Evolutionary conservation across 2,329 filamentous ascomycete species (phyloP), one percentile per base, ranked within the genome.

Genomic region (Epichloe hybrida): DNA sequence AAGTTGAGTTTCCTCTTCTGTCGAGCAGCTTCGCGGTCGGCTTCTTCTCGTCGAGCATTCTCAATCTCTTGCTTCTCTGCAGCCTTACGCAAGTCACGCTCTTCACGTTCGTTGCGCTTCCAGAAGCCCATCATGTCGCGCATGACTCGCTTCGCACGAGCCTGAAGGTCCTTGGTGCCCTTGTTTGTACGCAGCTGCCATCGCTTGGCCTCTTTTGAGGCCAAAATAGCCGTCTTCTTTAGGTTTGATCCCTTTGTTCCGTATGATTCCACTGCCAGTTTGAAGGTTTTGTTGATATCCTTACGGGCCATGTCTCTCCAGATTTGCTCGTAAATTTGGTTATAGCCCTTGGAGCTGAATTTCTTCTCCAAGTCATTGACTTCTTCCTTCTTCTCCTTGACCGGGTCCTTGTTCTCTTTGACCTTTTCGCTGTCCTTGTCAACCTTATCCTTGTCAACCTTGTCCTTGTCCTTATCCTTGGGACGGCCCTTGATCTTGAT

Each of bases 1-100:
- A 98, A 98, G 71, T 98, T 97, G 66, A 98, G 86, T 73, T 98
- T 98, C 61, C 93, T 83, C 79, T 95, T 95, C 72, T 98, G 93
- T 56, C 93, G 81, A 59, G 95, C 95, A 15, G 93, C 89, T 77
- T 98, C 93, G 57, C 94, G 89, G 61, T 97, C 93, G 5, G 93
- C 93, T 72, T 98, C 93, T 53, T 91, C 90, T 70, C 91, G 94
- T 69, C 93, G 90, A 17, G 93, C 93, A 62, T 93, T 94, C 66
- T 98, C 93, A 46, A 98, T 79, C 70, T 97, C 93, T 66, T 95
- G 89, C 66, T 85, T 88, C 73, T 98, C 93, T 5, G 93, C 93
- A 49, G 90, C 83, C 72, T 95, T 94, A 58, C 93, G 84, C 56
- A 94, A 75, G 66, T 98, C 93, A 54, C 93, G 87, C 66, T 98